These are phyloP conservation scores for Rhizopogon vesiculosus DNA, from an alignment of 768 basidiomycete genomes.

Conservation along the genomic window DNA sequence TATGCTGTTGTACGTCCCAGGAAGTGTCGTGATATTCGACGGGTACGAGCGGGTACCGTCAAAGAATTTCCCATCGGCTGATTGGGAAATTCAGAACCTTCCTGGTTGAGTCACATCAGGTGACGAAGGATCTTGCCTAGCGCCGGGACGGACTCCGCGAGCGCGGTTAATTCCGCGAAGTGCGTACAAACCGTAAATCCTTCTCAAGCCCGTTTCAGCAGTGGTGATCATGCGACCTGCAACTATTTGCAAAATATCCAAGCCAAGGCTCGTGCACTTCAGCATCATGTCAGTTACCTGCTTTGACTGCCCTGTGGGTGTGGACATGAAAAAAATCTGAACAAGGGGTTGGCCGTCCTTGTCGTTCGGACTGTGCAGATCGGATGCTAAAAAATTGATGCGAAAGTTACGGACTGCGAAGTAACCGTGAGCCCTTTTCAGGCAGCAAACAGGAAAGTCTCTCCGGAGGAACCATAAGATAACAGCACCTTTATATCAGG, in stretches of 20 bases:
- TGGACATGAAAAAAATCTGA: background rate
- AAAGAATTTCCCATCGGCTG: background rate
- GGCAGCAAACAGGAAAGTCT: background rate
- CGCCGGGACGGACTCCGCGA: background rate
- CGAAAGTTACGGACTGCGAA: constrained; percentile 5
- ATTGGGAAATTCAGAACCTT: background rate
- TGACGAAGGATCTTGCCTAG: background rate
- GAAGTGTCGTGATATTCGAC: background rate
- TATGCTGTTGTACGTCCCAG: too few relatives aligned
- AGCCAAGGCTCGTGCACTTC: background rate
- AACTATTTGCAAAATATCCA: background rate
- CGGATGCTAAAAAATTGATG: background rate
- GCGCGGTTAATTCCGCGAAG: background rate
- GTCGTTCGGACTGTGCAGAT: background rate
- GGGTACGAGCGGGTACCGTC: too few relatives aligned
- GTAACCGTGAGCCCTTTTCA: constrained; percentile 5
- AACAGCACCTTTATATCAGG: background rate
- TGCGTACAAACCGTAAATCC: constrained; percentile 1
- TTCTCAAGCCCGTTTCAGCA: background rate
- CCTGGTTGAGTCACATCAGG: background rate
- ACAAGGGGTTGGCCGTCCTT: background rate
- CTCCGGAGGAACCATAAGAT: background rate
- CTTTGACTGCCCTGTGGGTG: background rate
- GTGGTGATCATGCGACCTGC: background rate
- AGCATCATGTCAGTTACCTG: background rate